Evolutionary conservation across 2,329 filamentous ascomycete species (phyloP).

Genomic region (Cytospora mali): DNA sequence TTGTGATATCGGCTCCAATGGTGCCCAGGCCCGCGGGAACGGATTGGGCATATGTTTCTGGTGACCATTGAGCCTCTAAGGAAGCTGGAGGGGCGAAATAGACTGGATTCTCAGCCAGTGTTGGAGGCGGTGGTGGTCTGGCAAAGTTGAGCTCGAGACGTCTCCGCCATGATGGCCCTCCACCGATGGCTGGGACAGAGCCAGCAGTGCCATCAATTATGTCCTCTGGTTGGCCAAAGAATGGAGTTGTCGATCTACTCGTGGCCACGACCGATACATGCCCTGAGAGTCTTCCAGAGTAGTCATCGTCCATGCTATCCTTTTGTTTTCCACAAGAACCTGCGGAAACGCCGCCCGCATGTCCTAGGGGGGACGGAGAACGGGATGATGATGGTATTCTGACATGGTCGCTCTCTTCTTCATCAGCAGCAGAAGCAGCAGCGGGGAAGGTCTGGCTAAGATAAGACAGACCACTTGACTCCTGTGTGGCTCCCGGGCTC

Average conservation of each 20-base stretch:
- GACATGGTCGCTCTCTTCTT: constrained; percentile 13
- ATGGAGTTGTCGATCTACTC: constrained; percentile 30
- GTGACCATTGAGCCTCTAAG: constrained; percentile 20
- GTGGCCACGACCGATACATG: constrained; percentile 15
- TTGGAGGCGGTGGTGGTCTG: constrained; percentile 47
- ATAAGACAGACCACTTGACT: constrained; percentile 16
- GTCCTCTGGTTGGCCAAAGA: constrained; percentile 9
- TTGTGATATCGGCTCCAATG: constrained; percentile 25
- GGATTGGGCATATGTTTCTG: constrained; percentile 36
- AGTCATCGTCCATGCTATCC: constrained; percentile 12
- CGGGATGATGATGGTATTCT: constrained; percentile 2
- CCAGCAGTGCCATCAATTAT: constrained; percentile 18
- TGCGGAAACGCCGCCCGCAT: neutral
- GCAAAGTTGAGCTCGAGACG: constrained; percentile 26
- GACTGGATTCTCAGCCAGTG: constrained; percentile 46
- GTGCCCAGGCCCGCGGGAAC: constrained; percentile 39
- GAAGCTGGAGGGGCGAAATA: constrained; percentile 45
- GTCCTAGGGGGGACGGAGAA: constrained; percentile 1
- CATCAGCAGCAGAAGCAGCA: constrained; percentile 3
- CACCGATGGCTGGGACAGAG: neutral
- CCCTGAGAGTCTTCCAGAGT: neutral
- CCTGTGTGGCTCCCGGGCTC: constrained; percentile 24
- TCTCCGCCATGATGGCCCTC: constrained; percentile 20
- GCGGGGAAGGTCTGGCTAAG: constrained; percentile 5
- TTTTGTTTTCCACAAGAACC: neutral